phyloP scores from a whole-genome alignment of 75 land plant genomes.

The Azolla pinnata region DNA sequence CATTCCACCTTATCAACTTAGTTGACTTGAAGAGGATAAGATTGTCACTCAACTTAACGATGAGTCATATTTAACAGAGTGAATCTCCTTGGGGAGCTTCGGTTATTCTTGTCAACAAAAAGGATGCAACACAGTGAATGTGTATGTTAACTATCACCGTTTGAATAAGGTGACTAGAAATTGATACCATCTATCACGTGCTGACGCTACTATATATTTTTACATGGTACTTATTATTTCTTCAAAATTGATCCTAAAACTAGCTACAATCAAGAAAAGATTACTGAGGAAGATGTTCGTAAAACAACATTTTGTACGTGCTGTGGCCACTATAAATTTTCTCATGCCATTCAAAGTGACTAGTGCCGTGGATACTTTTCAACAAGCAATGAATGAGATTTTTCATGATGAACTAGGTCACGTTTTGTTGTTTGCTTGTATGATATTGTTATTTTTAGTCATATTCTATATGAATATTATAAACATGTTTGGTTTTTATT shows the following conservation, averaged over 20 bases:
- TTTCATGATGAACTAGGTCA: constrained; percentile 8
- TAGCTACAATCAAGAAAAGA: constrained; percentile 17
- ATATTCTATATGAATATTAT: constrained; percentile 6
- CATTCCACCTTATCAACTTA: not conserved
- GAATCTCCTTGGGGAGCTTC: no score
- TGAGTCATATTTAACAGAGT: no score
- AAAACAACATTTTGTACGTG: constrained; percentile 18
- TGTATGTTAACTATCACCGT: no score
- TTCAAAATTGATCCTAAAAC: constrained; percentile 14
- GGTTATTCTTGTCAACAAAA: no score
- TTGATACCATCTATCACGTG: no score
- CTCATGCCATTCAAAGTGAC: constrained; percentile 29
- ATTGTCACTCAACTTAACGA: no score
- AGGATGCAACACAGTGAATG: no score
- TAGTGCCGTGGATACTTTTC: constrained; percentile 29
- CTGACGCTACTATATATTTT: no score
- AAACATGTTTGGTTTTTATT: constrained; percentile 8
- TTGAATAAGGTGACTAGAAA: no score
- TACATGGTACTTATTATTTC: no score
- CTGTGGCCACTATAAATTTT: constrained; percentile 19
- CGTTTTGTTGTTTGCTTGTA: constrained; percentile 21
- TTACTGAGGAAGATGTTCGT: constrained; percentile 6
- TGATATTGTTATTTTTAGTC: constrained; percentile 18
- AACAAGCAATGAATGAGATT: constrained; percentile 18
- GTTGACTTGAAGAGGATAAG: not conserved